These are phyloP conservation scores for Auricularia sp. DNA, from an alignment of 768 basidiomycete genomes.

Conservation along the genomic window DNA sequence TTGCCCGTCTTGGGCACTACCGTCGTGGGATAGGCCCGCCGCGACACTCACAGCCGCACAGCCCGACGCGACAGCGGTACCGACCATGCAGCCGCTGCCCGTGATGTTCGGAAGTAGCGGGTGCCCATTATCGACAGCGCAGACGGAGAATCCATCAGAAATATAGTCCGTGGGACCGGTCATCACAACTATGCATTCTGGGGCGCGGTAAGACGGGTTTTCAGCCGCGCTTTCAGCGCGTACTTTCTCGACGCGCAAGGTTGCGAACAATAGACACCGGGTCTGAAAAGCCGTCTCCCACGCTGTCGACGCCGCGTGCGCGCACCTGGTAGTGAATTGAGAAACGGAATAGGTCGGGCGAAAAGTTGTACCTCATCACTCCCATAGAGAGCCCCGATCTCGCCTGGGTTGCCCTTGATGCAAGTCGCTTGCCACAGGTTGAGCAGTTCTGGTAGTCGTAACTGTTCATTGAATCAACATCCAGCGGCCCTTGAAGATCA, in stretches of 20 bases:
- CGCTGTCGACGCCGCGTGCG: slow-evolving; percentile 78
- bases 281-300: slow-evolving; percentile 67
- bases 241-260: slow-evolving; percentile 68
- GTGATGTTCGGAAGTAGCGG: slow-evolving; percentile 69
- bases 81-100: slow-evolving; percentile 81
- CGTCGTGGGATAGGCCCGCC: slow-evolving; percentile 19
- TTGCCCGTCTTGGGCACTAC: slow-evolving; percentile 24
- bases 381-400: slow-evolving; percentile 71
- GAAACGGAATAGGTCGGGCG: too few relatives aligned
- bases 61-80: slow-evolving; percentile 69
- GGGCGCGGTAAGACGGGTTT: not conserved
- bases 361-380: slow-evolving; percentile 50
- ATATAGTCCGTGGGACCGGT: slow-evolving; percentile 77
- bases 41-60: slow-evolving; percentile 56
- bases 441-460: slow-evolving; percentile 44
- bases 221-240: slow-evolving; percentile 18
- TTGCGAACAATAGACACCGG: slow-evolving; percentile 58
- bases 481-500: not conserved
- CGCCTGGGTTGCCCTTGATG: slow-evolving; percentile 90
- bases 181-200: slow-evolving; percentile 73
- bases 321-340: slow-evolving; percentile 37
- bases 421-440: slow-evolving; percentile 76
- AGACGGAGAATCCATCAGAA: slow-evolving; percentile 64
- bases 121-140: slow-evolving; percentile 69
- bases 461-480: not conserved